Evolutionary conservation across 169 alveolate genomes (phyloP).

Genomic region (Plasmodium gallinaceum): DNA sequence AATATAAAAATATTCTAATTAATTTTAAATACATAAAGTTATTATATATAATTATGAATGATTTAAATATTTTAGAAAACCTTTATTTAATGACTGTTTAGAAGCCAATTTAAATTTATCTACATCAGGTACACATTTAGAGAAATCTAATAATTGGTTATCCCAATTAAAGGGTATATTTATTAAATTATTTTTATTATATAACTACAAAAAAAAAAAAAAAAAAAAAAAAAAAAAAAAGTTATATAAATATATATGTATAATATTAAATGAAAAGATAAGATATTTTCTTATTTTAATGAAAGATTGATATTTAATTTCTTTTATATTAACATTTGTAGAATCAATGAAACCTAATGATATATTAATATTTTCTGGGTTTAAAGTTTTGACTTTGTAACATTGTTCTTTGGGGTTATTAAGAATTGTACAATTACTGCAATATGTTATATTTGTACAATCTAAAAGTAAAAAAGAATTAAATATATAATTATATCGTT

Average conservation of each 20-base stretch:
- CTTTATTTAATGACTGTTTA: conserved; percentile 23
- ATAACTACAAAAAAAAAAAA: conserved; percentile 28
- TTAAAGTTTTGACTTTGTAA: conserved; percentile 28
- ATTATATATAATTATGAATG: background rate
- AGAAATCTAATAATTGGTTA: conserved; percentile 50
- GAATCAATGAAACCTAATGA: conserved; percentile 57
- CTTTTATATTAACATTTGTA: conserved; percentile 42
- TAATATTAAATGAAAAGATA: background rate
- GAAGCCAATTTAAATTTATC: conserved; percentile 29
- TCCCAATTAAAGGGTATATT: conserved; percentile 46
- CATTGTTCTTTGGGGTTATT: conserved; percentile 68
- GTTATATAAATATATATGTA: conserved; percentile 9
- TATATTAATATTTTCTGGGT: conserved; percentile 29
- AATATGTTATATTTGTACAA: conserved; percentile 64
- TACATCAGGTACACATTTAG: conserved; percentile 65
- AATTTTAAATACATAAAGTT: background rate
- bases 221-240: conserved; percentile 22
- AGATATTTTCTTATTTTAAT: background rate
- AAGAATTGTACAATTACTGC: conserved; percentile 44
- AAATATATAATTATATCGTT: background rate
- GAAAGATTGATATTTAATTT: background rate
- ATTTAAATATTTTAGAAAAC: conserved; percentile 16
- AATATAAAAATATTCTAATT: background rate
- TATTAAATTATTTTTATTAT: conserved; percentile 28
- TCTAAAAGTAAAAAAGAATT: conserved; percentile 19